A percentile compares a stretch with the other conserved stretches of the same genome.
phyloP scores from a whole-genome alignment of 2,329 filamentous ascomycete genomes.

The Byssochlamys sp. region DNA sequence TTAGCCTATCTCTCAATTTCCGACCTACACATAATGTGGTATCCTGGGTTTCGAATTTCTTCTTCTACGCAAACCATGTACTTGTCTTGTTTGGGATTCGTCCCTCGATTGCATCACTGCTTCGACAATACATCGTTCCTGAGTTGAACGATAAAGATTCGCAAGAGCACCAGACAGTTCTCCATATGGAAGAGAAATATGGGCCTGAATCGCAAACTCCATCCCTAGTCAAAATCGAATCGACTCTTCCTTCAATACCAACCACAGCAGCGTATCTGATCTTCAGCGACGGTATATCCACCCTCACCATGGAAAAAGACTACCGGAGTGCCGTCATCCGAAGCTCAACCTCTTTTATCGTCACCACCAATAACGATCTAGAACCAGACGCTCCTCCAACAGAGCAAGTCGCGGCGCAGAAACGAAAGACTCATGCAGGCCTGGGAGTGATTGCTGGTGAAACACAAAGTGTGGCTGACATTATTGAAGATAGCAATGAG shows the following conservation, averaged over 20 bases:
- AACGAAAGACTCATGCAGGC: constrained; percentile 10
- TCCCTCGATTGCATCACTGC: constrained; percentile 44
- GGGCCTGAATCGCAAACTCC: not conserved
- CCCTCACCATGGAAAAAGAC: constrained; percentile 49
- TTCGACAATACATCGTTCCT: constrained; percentile 38
- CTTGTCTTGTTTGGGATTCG: constrained; percentile 46
- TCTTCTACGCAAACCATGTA: constrained; percentile 41
- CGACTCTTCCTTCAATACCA: constrained; percentile 25
- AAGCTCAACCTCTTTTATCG: constrained; percentile 43
- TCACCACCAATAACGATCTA: constrained; percentile 49
- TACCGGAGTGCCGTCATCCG: constrained; percentile 36
- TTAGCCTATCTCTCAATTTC: constrained; percentile 46
- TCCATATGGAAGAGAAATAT: not conserved
- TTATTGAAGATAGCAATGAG: constrained; percentile 26
- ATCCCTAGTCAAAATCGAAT: constrained; percentile 18
- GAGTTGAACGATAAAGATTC: constrained; percentile 9
- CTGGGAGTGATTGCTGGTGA: constrained; percentile 10
- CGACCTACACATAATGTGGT: constrained; percentile 40
- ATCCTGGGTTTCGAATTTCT: constrained; percentile 23
- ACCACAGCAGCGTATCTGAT: constrained; percentile 51
- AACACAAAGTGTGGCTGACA: constrained; percentile 12
- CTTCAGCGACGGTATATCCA: constrained; percentile 42
- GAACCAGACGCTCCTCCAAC: constrained; percentile 8
- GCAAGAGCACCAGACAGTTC: not conserved
- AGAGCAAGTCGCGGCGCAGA: constrained; percentile 12